phyloP scores from a whole-genome alignment of 169 alveolate genomes.

The Miamiensis avidus region DNA sequence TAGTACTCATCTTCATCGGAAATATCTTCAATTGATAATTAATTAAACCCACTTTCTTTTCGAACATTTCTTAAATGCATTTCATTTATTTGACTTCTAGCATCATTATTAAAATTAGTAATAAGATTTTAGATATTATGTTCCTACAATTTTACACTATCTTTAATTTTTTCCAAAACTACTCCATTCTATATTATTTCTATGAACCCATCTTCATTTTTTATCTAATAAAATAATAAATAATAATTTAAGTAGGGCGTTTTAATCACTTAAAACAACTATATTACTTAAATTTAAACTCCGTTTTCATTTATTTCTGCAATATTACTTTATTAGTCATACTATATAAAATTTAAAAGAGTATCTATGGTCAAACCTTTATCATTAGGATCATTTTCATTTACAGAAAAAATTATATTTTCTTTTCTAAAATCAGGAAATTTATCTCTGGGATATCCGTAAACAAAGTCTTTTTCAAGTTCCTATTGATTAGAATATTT shows the following conservation, averaged over 20 bases:
- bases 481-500: background rate
- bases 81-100: no score
- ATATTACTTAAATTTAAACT: conserved; percentile 10
- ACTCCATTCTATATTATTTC: conserved; percentile 20
- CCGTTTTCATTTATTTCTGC: conserved; percentile 18
- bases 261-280: no score
- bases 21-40: conserved; percentile 13
- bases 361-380: conserved; percentile 43
- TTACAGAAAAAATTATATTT: conserved; percentile 23
- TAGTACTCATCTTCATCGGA: no score
- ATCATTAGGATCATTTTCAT: background rate
- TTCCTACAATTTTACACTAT: conserved; percentile 6
- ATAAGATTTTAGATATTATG: conserved; percentile 19
- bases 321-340: conserved; percentile 26
- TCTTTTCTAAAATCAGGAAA: conserved; percentile 46
- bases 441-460: conserved; percentile 29
- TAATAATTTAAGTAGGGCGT: no score
- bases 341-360: conserved; percentile 29
- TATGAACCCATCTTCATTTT: conserved; percentile 13
- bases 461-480: conserved; percentile 23
- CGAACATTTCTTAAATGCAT: conserved; percentile 16
- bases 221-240: background rate
- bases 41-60: conserved; percentile 1
- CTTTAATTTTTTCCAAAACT: conserved; percentile 17
- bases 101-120: background rate